Percentiles rank a stretch among this genome's conserved stretches.
Evolutionary conservation across 2,329 filamentous ascomycete genomes (phyloP).

Genomic region (Monosporascus ibericus): DNA sequence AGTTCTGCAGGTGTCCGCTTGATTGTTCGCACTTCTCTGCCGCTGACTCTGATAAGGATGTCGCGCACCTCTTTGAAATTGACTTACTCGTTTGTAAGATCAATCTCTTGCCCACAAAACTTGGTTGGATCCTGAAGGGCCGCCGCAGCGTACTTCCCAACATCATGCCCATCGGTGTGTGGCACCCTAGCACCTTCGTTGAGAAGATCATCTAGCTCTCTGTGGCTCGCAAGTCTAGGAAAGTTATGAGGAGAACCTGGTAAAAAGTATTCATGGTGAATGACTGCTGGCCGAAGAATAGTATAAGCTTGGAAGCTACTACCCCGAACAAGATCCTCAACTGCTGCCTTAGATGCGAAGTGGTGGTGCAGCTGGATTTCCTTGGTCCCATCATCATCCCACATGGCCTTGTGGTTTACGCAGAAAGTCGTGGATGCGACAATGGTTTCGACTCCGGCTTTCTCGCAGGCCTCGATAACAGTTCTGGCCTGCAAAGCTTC

Average conservation of each 20-base stretch:
- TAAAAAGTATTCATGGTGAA: conserved; percentile 22
- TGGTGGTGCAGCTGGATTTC: conserved; percentile 19
- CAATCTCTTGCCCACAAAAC: conserved; percentile 26
- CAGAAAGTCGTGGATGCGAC: conserved; percentile 20
- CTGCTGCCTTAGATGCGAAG: conserved; percentile 30
- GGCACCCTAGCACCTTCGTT: conserved; percentile 15
- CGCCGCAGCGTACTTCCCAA: conserved; percentile 27
- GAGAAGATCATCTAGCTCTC: conserved; percentile 21
- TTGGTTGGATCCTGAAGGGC: conserved; percentile 24
- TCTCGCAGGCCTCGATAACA: conserved; percentile 24
- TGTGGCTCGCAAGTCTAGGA: conserved; percentile 19
- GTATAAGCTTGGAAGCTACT: conserved; percentile 26
- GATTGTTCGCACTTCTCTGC: conserved; percentile 18
- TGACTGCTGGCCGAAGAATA: conserved; percentile 25
- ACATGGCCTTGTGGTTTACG: conserved; percentile 12
- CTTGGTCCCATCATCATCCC: conserved; percentile 14
- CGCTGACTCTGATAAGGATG: conserved; percentile 23
- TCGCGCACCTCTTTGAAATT: conserved; percentile 24
- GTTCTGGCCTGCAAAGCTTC: conserved; percentile 26
- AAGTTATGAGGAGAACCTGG: conserved; percentile 20
- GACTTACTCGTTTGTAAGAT: conserved; percentile 22
- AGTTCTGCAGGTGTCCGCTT: conserved; percentile 17
- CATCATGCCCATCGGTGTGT: conserved; percentile 23
- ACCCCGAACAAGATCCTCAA: conserved; percentile 27
- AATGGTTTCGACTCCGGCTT: conserved; percentile 24